A percentile compares a stretch with the other conserved stretches of the same genome.
Evolutionary conservation across 176 grass and related monocot species (phyloP).

Genomic region (Secale cereale): DNA sequence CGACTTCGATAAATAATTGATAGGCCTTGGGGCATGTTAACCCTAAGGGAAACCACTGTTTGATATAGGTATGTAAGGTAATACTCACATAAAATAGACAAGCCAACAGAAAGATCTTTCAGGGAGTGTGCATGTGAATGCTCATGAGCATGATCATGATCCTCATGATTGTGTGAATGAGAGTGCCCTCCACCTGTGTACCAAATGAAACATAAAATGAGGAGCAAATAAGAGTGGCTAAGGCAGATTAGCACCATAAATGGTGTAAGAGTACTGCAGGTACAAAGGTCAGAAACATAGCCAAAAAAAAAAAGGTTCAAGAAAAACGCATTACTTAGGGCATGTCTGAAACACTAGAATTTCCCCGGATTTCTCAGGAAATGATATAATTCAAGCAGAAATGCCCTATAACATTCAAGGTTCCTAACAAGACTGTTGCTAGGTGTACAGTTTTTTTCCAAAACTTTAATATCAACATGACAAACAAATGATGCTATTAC

Average conservation of each 20-base stretch:
- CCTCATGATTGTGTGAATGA: conserved; percentile 62
- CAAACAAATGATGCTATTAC: background rate
- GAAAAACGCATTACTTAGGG: background rate
- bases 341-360: background rate
- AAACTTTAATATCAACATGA: conserved; percentile 2
- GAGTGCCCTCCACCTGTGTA: conserved; percentile 75
- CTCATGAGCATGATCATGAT: conserved; percentile 63
- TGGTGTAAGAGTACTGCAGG: background rate
- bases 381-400: background rate
- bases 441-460: background rate
- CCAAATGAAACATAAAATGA: conserved; percentile 18
- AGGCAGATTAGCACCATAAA: background rate
- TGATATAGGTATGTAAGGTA: background rate
- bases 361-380: background rate
- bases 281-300: background rate
- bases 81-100: conserved; percentile 94
- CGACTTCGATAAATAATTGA: background rate
- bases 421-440: background rate
- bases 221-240: conserved; percentile 3
- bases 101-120: conserved; percentile 89
- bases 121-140: conserved; percentile 86
- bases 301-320: background rate
- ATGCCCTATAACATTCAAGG: background rate
- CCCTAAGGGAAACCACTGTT: background rate
- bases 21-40: background rate